Evolutionary conservation across 768 basidiomycete genomes (phyloP).

Genomic region (Exidia glandulosa): DNA sequence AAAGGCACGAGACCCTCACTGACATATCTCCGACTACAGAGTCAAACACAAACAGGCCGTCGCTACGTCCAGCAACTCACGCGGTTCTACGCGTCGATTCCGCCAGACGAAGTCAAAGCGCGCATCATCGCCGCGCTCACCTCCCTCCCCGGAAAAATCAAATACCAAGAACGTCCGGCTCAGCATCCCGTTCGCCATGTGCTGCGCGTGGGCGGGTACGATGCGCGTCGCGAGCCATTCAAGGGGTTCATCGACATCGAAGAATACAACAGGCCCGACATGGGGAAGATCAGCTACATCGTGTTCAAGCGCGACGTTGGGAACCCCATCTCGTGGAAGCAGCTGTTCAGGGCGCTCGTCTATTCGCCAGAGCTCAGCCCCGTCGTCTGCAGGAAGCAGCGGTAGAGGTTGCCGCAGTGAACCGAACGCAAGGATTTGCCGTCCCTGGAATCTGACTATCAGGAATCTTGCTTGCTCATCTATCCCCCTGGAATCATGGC

Average conservation of each 20-base stretch:
- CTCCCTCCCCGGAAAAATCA: slow-evolving; percentile 27
- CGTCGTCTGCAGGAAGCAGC: slow-evolving; percentile 33
- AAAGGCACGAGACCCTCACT: not conserved
- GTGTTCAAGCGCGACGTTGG: slow-evolving; percentile 26
- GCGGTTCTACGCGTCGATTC: slow-evolving; percentile 61
- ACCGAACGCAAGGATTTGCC: too few species aligned
- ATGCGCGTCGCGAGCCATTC: slow-evolving; percentile 49
- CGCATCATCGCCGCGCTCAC: slow-evolving; percentile 47
- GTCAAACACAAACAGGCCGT: slow-evolving; percentile 67
- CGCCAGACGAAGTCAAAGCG: slow-evolving; percentile 39
- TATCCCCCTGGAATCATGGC: too few species aligned
- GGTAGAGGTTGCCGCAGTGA: too few species aligned
- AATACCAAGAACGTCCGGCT: slow-evolving; percentile 15
- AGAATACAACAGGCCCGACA: slow-evolving; percentile 46
- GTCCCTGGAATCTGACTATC: too few species aligned
- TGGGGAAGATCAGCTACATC: slow-evolving; percentile 30
- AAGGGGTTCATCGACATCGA: slow-evolving; percentile 73
- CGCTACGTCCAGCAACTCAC: slow-evolving; percentile 69
- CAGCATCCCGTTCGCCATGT: slow-evolving; percentile 12
- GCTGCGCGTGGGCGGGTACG: slow-evolving; percentile 59
- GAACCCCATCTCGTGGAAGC: slow-evolving; percentile 68
- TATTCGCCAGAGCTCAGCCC: slow-evolving; percentile 40
- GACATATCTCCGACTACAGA: slow-evolving; percentile 31
- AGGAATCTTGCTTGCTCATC: too few species aligned
- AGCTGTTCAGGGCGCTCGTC: slow-evolving; percentile 59